These are phyloP conservation scores for Bocquillonia castaneifolia DNA, from an alignment of 441 rosid species.

Conservation along the genomic window DNA sequence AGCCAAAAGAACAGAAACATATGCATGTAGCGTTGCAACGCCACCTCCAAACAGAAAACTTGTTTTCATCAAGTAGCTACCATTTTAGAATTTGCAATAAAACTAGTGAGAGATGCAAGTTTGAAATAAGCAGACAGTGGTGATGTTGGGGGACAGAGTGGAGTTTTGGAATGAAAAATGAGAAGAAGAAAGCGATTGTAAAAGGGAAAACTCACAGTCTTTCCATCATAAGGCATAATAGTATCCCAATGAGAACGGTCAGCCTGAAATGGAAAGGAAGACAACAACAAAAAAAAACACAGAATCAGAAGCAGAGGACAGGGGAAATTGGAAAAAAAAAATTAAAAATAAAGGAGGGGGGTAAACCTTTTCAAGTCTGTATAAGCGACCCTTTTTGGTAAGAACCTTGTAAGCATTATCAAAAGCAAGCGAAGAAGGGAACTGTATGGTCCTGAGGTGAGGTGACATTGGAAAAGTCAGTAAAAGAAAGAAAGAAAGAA, in stretches of 20 bases:
- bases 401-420: slow-evolving; percentile 40
- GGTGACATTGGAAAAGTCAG: too few relatives aligned
- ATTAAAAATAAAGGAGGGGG: not conserved
- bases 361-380: slow-evolving; percentile 61
- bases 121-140: not conserved
- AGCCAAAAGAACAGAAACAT: too few relatives aligned
- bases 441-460: slow-evolving; percentile 65
- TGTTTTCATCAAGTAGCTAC: not conserved
- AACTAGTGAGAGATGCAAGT: not conserved
- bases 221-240: slow-evolving; percentile 50
- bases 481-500: slow-evolving; percentile 18
- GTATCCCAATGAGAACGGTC: slow-evolving; percentile 52
- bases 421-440: slow-evolving; percentile 41
- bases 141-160: not conserved
- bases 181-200: not conserved
- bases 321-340: not conserved
- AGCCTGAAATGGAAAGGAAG: slow-evolving; percentile 39
- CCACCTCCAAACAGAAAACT: not conserved
- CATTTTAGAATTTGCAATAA: not conserved
- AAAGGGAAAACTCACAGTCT: slow-evolving; percentile 47
- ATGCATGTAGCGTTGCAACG: too few relatives aligned
- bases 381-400: slow-evolving; percentile 44
- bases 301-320: not conserved
- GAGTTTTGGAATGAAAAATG: not conserved
- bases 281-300: slow-evolving; percentile 7